phyloP scores from a whole-genome alignment of 2,329 filamentous ascomycete genomes.

The Colletotrichum sp. region DNA sequence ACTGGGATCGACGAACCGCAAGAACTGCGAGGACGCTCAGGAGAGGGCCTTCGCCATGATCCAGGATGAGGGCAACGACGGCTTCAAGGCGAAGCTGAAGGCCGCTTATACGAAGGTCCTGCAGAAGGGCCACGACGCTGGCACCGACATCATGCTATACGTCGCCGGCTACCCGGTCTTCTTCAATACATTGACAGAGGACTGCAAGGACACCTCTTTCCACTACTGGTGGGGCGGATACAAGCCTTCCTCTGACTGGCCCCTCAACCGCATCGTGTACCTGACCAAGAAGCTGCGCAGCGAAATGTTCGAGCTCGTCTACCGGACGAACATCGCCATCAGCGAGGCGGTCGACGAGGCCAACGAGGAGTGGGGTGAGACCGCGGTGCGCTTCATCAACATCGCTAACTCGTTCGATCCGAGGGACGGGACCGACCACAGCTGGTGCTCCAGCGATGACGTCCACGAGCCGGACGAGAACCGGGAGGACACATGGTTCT shows the following conservation, averaged over 20 bases:
- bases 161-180: not conserved
- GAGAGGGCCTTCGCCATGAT: not conserved
- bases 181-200: not conserved
- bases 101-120: not conserved
- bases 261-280: not conserved
- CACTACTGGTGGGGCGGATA: not conserved
- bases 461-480: not conserved
- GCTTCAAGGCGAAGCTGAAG: not conserved
- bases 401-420: not conserved
- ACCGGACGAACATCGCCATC: not conserved
- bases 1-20: not conserved
- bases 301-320: not conserved
- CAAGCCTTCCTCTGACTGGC: not conserved
- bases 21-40: not conserved
- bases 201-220: not conserved
- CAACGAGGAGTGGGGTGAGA: not conserved
- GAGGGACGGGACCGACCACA: not conserved
- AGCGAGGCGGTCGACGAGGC: not conserved
- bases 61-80: not conserved
- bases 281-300: not conserved
- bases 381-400: not conserved
- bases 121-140: not conserved
- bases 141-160: not conserved
- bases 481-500: not conserved
- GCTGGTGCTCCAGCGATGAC: not conserved